Percentiles rank a stretch among this genome's conserved stretches.
Evolutionary conservation across 2,329 filamentous ascomycete genomes (phyloP).

Genomic region (Bipolaris cookei): DNA sequence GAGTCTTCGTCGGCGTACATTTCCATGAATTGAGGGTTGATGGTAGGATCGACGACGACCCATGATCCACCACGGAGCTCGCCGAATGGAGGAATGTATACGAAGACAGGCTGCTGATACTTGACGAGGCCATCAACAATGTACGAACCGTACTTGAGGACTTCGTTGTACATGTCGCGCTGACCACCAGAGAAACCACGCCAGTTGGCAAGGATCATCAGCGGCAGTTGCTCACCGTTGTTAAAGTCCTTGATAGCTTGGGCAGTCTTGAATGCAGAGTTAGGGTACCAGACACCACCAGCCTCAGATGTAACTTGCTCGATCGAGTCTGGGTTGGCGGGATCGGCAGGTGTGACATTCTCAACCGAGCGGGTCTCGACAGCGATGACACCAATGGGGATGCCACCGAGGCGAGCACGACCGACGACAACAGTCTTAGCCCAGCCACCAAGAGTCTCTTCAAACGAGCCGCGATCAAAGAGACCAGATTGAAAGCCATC

Average conservation of each 20-base stretch:
- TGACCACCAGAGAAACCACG: constrained; percentile 99
- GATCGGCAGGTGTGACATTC: constrained; percentile 95
- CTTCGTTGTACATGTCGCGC: constrained; percentile 99
- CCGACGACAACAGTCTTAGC: constrained; percentile 95
- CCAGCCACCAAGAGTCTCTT: constrained; percentile 96
- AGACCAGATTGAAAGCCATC: constrained; percentile 88
- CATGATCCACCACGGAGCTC: constrained; percentile 98
- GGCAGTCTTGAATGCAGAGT: constrained; percentile 99
- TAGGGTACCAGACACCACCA: constrained; percentile 99
- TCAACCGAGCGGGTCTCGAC: constrained; percentile 96
- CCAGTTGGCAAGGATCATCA: constrained; percentile 99
- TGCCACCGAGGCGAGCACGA: constrained; percentile 93
- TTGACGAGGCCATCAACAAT: constrained; percentile 98
- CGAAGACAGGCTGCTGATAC: constrained; percentile 97
- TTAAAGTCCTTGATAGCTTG: constrained; percentile 99
- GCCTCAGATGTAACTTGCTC: constrained; percentile 95
- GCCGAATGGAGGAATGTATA: constrained; percentile 96
- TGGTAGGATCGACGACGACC: constrained; percentile 98
- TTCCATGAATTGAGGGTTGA: constrained; percentile 96
- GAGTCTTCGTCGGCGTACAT: constrained; percentile 98
- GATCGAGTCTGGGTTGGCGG: constrained; percentile 97
- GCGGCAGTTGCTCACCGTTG: constrained; percentile 93
- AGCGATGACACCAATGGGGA: constrained; percentile 96
- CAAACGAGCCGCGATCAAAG: constrained; percentile 96
- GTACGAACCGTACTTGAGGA: constrained; percentile 98